A percentile compares a stretch with the other conserved stretches of the same genome.
Evolutionary conservation across 2,329 filamentous ascomycete genomes (phyloP).

Genomic region (Sclerotinia sclerotiorum): DNA sequence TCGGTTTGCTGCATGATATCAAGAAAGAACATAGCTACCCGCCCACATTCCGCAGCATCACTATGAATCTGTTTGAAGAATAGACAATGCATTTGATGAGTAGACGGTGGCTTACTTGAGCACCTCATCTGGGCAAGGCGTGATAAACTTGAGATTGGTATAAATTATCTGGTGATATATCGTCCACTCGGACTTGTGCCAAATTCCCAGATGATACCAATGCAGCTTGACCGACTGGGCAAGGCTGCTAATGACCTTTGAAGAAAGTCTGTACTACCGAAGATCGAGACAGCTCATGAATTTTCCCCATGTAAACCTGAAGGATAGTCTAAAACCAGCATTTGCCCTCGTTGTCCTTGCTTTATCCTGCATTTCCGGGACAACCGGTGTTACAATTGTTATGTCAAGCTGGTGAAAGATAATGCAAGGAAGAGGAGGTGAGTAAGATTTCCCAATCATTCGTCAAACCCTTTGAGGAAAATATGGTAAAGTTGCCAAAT

Average conservation of each 20-base stretch:
- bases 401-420: not conserved
- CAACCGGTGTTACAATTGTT: not conserved
- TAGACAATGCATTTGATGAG: not conserved
- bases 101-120: not conserved
- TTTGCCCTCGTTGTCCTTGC: not conserved
- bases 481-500: too few species aligned
- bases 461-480: too few species aligned
- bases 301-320: not conserved
- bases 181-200: constrained; percentile 25
- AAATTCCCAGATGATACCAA: constrained; percentile 19
- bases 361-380: not conserved
- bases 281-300: not conserved
- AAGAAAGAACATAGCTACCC: constrained; percentile 9
- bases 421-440: not conserved
- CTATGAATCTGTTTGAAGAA: not conserved
- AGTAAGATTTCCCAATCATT: too few species aligned
- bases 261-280: not conserved
- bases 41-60: constrained; percentile 20
- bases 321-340: not conserved
- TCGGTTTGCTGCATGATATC: not conserved
- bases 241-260: not conserved
- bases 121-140: constrained; percentile 24
- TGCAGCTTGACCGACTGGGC: not conserved
- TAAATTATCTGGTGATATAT: constrained; percentile 18
- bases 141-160: constrained; percentile 23